Percentiles rank a stretch among this genome's conserved stretches.
These are phyloP conservation scores for Syncephalastrum racemosum DNA, from an alignment of 371 early-diverging fungal species.

Conservation along the genomic window DNA sequence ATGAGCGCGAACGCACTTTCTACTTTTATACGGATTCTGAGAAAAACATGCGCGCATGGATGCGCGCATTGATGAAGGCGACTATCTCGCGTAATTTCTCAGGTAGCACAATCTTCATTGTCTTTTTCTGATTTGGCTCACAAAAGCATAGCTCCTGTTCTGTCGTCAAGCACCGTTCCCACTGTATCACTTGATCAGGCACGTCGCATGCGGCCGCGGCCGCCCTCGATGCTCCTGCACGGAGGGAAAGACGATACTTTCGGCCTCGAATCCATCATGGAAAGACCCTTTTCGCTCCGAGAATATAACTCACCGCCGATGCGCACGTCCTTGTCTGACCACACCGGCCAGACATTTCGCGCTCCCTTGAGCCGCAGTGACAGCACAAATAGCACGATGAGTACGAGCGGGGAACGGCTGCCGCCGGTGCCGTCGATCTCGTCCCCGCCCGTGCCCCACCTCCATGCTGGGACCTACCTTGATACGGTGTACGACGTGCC, in stretches of 20 bases:
- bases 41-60: constrained; percentile 56
- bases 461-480: too few species aligned
- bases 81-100: constrained; percentile 62
- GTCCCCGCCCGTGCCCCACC: too few species aligned
- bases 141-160: constrained; percentile 42
- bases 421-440: too few species aligned
- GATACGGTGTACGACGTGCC: constrained; percentile 6
- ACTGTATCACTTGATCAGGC: constrained; percentile 68
- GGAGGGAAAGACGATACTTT: constrained; percentile 12
- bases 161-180: constrained; percentile 67
- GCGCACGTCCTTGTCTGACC: too few species aligned
- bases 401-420: not conserved
- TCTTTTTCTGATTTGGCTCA: not conserved
- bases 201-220: constrained; percentile 61
- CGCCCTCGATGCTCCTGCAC: constrained; percentile 54
- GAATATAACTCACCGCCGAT: not conserved
- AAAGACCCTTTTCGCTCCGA: constrained; percentile 12
- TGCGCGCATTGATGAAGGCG: constrained; percentile 71
- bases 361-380: too few species aligned
- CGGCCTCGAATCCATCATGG: constrained; percentile 2
- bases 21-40: constrained; percentile 66
- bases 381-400: constrained; percentile 11
- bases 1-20: constrained; percentile 62
- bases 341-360: too few species aligned
- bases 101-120: constrained; percentile 26